Base-by-base conservation (phyloP, 2,329 filamentous ascomycete species). In the Clarireedia hainanense region DNA sequence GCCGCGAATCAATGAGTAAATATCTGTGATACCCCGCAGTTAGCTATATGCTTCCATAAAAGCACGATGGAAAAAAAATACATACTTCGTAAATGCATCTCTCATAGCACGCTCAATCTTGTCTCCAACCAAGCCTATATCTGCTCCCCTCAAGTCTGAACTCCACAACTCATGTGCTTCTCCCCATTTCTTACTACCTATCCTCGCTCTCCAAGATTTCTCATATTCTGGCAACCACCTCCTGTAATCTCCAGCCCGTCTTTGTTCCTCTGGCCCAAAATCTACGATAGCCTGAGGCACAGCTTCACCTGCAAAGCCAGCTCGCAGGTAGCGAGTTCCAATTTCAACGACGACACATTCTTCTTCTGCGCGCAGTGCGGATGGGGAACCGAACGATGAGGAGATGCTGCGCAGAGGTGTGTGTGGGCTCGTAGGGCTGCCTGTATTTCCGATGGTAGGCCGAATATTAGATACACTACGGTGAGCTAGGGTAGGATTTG, bases 231-330 rank as follows among this genome's bases (percentile, higher is more conserved):
- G 73, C 57, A 77, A 72, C 85, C 86, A 94, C 58, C 79, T 78
- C 61, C 89, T 76, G 70, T 91, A 92, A 71, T 96, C 91, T 7
- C 91, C 94, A 10, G 81, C 82, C 58, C 92, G 80, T 53, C 88
- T 80, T 66, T 88, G 84, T 66, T 87, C 80, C 60, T 91, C 86
- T 0, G 89, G 89, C 0, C 84, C 83, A 69, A 91, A 92, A 23
- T 80, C 76, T 23, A 91, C 73, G 14, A 79, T 77, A 1, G 77
- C 80, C 69, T 92, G 95, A 63, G 91, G 91, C 3, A 77, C 73
- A 45, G 84, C 80, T 70, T 96, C 91, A 51, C 91, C 91, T 5
- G 91, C 89, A 68, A 96, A 94, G 0, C 94, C 94, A 9, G 87
- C 85, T 46, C 87, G 83, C 26, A 97, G 71, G 70, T 84, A 86